Percentiles rank a stretch among this genome's conserved stretches.
These are phyloP conservation scores for Ramalina intermedia DNA, from an alignment of 495 filamentous ascomycete species.

Conservation along the genomic window DNA sequence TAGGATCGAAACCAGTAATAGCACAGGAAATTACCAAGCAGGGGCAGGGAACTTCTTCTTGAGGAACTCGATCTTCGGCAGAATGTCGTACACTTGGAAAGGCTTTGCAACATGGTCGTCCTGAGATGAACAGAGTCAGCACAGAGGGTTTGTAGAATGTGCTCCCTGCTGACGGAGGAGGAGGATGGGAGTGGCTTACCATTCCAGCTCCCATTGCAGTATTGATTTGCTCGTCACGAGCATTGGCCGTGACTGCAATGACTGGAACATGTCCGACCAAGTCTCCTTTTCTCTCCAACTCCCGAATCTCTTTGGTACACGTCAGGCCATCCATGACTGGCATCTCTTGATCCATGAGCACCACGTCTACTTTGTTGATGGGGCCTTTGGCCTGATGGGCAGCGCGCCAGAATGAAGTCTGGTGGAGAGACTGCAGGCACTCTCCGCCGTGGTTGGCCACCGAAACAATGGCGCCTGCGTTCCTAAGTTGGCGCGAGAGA, in stretches of 20 bases:
- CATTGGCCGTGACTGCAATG: slow-evolving; percentile 68
- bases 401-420: slow-evolving; percentile 15
- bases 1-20: not conserved
- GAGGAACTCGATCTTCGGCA: slow-evolving; percentile 42
- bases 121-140: slow-evolving; percentile 23
- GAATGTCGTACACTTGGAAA: slow-evolving; percentile 55
- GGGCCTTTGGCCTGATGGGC: not conserved
- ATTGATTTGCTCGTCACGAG: slow-evolving; percentile 48
- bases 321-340: slow-evolving; percentile 68
- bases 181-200: slow-evolving; percentile 26
- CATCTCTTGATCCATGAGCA: slow-evolving; percentile 80
- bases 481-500: slow-evolving; percentile 46
- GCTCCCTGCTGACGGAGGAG: not conserved
- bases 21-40: not conserved
- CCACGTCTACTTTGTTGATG: slow-evolving; percentile 34
- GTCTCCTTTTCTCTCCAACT: slow-evolving; percentile 37
- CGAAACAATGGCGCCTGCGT: slow-evolving; percentile 47
- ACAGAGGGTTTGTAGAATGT: not conserved
- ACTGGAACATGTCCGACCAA: slow-evolving; percentile 49
- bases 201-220: slow-evolving; percentile 55
- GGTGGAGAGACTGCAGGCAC: slow-evolving; percentile 43
- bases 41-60: not conserved
- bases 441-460: slow-evolving; percentile 65
- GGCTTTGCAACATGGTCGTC: slow-evolving; percentile 74
- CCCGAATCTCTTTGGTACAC: slow-evolving; percentile 51